Evolutionary conservation across 148 eudicot genomes (phyloP), one percentile per base, ranked within the genome.

Genomic region (Limonium bicolor): DNA sequence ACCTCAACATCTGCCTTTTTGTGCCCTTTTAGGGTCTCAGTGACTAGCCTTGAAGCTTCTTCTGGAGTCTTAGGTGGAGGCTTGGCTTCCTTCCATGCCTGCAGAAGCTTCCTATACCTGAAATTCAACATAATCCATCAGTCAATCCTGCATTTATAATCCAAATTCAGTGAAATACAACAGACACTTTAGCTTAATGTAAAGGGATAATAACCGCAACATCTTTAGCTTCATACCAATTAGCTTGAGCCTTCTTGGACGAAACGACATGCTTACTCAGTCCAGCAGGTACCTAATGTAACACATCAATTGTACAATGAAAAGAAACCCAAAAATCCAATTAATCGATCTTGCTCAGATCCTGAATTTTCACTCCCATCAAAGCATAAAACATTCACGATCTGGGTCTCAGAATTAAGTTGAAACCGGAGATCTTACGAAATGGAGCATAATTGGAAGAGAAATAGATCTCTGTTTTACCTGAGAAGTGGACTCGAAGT

Each of bases 1-100:
- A 90, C 97, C 84, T 90, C 81, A 21, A 90, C 82, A 69, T 90
- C 95, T 3, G 84, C 84, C 64, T 80, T 80, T 16, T 72, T 74
- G 60, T 90, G 92, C 17, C 67, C 46, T 68, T 73, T 84, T 30
- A 84, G 63, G 61, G 93, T 72, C 48, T 50, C 65, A 16, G 71
- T 61, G n/a, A 90, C 48, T 31, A 90, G 82, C 59, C 81, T 68
- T n/a, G 95, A 61, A 58, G 87, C 86, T 55, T 90, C 95, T 62
- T 84, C 97, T 0, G 97, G 74, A 30, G 76, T 69, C 67, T 22
- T 77, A 21, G 97, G 97, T 14, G 93, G 93, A 23, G 95, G 95
- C 43, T 70, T 77, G 32, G 77, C 38, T 49, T 90, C 87, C 68
- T 80, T 75, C 97, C 95, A 90, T 43, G 97, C 87, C 42, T 55